These are phyloP conservation scores for Nicotiana tabacum DNA, from an alignment of 257 asterid genomes.

Conservation along the genomic window DNA sequence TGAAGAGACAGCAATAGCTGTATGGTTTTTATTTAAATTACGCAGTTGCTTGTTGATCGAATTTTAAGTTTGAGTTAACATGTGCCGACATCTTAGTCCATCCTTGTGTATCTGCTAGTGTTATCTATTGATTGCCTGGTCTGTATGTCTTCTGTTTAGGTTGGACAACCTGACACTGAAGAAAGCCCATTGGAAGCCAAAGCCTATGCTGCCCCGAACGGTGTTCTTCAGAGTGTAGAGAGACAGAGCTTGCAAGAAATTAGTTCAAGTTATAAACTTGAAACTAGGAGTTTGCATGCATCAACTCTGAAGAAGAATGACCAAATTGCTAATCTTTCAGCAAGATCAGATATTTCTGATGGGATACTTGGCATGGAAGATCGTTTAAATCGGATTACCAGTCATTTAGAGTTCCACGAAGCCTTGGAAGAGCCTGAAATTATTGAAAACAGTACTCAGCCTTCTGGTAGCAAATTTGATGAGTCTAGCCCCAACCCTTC, in stretches of 20 bases:
- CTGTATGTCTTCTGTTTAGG: conserved; percentile 27
- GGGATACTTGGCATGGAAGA: conserved; percentile 32
- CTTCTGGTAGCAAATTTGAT: conserved; percentile 31
- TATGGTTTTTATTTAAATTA: neutral
- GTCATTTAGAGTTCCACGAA: conserved; percentile 32
- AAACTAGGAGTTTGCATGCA: conserved; percentile 25
- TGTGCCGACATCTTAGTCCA: neutral
- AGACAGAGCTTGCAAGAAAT: conserved; percentile 28
- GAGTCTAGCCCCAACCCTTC: conserved; percentile 35
- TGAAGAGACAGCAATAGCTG: neutral
- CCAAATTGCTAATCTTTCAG: conserved; percentile 27
- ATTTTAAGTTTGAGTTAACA: neutral
- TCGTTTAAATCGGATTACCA: conserved; percentile 23
- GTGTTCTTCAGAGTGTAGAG: conserved; percentile 29
- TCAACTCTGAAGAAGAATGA: conserved; percentile 24
- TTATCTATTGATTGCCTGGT: neutral
- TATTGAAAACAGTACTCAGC: conserved; percentile 26
- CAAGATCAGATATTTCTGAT: neutral
- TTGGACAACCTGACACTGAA: conserved; percentile 32
- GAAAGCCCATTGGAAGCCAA: conserved; percentile 27
- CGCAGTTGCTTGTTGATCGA: neutral
- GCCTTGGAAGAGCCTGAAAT: conserved; percentile 28
- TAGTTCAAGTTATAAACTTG: conserved; percentile 28
- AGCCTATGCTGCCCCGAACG: conserved; percentile 29
- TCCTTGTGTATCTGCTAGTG: neutral